Base-by-base conservation (phyloP, 768 basidiomycete genomes). In the Cystofilobasidium ferigula region DNA sequence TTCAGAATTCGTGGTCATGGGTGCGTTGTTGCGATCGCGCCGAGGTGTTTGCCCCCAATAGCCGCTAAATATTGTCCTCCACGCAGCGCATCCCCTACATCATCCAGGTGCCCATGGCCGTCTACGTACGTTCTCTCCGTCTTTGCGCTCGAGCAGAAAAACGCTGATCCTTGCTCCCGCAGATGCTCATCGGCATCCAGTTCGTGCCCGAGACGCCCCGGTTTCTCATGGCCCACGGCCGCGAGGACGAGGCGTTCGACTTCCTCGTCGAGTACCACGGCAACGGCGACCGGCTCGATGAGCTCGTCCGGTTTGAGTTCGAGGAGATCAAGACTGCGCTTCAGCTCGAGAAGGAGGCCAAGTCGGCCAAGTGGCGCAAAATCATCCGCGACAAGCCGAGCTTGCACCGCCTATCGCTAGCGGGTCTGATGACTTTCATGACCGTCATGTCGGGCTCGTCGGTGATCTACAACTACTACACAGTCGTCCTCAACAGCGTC, bases 141-240 rank as follows among this genome's bases (percentile, higher is more conserved):
- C 9, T 38, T 13, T n/a, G 30, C 0, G 2, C 32, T 56, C 53
- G 22, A 56, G 14, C n/a, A n/a, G n/a, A n/a, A n/a, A n/a, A n/a
- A n/a, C n/a, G n/a, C 54, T 24, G 62, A 63, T 36, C 32, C 16
- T 42, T 3, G 30, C 22, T 1, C 10, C 26, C 28, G 2, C 36
- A 69, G 68, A 63, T 73, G 62, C 72, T 77, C 42, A 71, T 76
- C 61, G 75, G 73, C 32, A 75, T 75, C 22, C 73, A 75, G 69
- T 76, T 77, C 69, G 74, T 76, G 0, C 76, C 76, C 28, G 76
- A 77, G 60, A 76, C 76, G 6, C 76, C 76, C 12, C 69, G 76
- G n/a, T 77, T 73, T 70, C 69, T 77, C 38, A 69, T 74, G 53
- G 71, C 70, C 26, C 70, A 74, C 54, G 64, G 75, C 18, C 63